phyloP scores from a whole-genome alignment of 23 red algal genomes.

The Pyropia haitanensis region DNA sequence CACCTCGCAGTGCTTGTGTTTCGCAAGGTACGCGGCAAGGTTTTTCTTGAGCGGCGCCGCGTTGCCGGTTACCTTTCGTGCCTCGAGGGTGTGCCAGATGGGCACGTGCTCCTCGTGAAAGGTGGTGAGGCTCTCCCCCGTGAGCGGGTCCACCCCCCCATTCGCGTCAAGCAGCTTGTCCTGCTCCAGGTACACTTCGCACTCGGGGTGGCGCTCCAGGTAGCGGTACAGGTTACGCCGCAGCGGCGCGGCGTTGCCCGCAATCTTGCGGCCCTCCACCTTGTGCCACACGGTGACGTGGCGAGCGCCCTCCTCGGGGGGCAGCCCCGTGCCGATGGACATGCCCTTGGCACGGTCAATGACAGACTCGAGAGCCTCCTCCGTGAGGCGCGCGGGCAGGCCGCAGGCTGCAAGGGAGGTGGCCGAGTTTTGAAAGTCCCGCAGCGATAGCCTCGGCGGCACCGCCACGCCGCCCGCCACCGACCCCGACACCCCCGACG shows the following conservation, averaged over 20 bases:
- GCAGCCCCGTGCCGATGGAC: constrained; percentile 3
- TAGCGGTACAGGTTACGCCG: constrained; percentile 65
- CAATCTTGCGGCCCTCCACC: constrained; percentile 58
- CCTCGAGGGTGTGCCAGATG: constrained; percentile 78
- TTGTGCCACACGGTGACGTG: constrained; percentile 56
- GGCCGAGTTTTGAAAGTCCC: too few relatives aligned
- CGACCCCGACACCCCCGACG: too few relatives aligned
- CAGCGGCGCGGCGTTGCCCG: constrained; percentile 61
- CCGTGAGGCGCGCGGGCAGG: too few relatives aligned
- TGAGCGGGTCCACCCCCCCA: too few relatives aligned
- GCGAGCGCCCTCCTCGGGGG: constrained; percentile 15
- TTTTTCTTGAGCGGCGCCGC: constrained; percentile 89
- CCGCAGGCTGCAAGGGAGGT: too few relatives aligned
- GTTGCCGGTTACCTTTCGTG: constrained; percentile 88
- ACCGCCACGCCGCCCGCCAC: too few relatives aligned
- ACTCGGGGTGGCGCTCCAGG: constrained; percentile 50
- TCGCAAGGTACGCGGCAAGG: constrained; percentile 61
- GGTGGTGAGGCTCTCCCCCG: too few relatives aligned
- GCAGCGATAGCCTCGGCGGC: too few relatives aligned
- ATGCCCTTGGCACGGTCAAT: too few relatives aligned
- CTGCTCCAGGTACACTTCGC: constrained; percentile 63
- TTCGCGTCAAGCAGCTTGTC: constrained; percentile 34
- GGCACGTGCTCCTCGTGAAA: constrained; percentile 57
- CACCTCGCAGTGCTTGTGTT: constrained; percentile 81
- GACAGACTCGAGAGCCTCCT: too few relatives aligned